These are phyloP conservation scores for Xylaria arbuscula DNA, from an alignment of 2,329 filamentous ascomycete species.

Conservation along the genomic window DNA sequence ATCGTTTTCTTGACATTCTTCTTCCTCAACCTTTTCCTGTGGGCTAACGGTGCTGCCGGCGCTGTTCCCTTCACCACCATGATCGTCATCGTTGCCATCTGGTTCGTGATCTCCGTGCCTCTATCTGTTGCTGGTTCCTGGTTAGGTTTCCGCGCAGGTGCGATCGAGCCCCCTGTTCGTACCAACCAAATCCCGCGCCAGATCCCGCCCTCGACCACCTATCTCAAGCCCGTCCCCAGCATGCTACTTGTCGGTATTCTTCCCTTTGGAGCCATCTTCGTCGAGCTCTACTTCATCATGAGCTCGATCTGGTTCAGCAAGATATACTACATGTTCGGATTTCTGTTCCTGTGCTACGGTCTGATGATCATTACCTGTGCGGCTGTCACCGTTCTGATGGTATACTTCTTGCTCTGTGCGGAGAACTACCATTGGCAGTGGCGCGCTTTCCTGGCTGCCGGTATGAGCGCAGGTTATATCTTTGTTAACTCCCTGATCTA, in stretches of 20 bases:
- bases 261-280: slow-evolving; percentile 96
- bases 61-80: slow-evolving; percentile 97
- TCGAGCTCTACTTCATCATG: slow-evolving; percentile 99
- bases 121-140: slow-evolving; percentile 91
- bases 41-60: slow-evolving; percentile 90
- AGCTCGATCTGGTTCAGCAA: slow-evolving; percentile 98
- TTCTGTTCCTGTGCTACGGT: slow-evolving; percentile 96
- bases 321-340: slow-evolving; percentile 99
- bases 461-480: slow-evolving; percentile 90
- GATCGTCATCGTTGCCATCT: slow-evolving; percentile 91
- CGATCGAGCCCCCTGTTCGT: slow-evolving; percentile 82
- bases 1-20: slow-evolving; percentile 92
- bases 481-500: slow-evolving; percentile 93
- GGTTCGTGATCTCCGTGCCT: slow-evolving; percentile 96
- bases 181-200: slow-evolving; percentile 99
- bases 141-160: slow-evolving; percentile 84
- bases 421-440: slow-evolving; percentile 99
- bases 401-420: slow-evolving; percentile 94
- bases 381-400: slow-evolving; percentile 90
- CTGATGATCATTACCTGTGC: slow-evolving; percentile 97
- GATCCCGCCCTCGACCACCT: slow-evolving; percentile 85
- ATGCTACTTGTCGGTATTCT: slow-evolving; percentile 93
- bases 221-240: slow-evolving; percentile 86
- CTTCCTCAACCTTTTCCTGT: slow-evolving; percentile 94
- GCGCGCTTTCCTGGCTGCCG: slow-evolving; percentile 91